These are phyloP conservation scores for Trypanosoma rangeli DNA, from an alignment of 208 protist species.

Conservation along the genomic window DNA sequence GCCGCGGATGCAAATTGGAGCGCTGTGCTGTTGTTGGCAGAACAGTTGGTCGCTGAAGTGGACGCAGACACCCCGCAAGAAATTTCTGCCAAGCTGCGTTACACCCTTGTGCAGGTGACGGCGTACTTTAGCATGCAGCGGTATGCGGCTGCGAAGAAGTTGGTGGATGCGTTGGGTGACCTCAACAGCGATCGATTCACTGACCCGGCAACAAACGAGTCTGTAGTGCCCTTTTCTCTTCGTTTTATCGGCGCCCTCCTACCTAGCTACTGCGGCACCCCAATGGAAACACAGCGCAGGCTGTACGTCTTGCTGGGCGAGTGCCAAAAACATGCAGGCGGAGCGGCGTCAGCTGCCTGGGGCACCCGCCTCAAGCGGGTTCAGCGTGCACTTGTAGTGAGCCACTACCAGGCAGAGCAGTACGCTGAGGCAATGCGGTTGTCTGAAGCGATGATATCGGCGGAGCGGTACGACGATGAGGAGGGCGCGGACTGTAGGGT, in stretches of 20 bases:
- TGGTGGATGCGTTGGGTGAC: slow-evolving; percentile 67
- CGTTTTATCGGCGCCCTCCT: slow-evolving; percentile 65
- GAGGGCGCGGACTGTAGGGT: slow-evolving; percentile 10
- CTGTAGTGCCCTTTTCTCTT: slow-evolving; percentile 82
- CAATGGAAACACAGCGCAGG: slow-evolving; percentile 53
- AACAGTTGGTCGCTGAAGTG: slow-evolving; percentile 49
- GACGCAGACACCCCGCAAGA: slow-evolving; percentile 14
- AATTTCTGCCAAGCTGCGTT: slow-evolving; percentile 40
- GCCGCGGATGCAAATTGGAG: slow-evolving; percentile 75
- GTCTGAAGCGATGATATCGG: slow-evolving; percentile 42
- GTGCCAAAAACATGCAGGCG: slow-evolving; percentile 34
- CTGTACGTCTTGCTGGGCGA: slow-evolving; percentile 57
- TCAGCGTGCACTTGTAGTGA: slow-evolving; percentile 57
- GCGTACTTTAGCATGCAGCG: slow-evolving; percentile 71
- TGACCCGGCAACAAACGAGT: slow-evolving; percentile 48
- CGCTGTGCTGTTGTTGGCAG: slow-evolving; percentile 52
- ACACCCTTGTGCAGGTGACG: slow-evolving; percentile 72
- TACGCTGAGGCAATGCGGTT: slow-evolving; percentile 51
- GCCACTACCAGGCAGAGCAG: slow-evolving; percentile 55
- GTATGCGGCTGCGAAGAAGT: slow-evolving; percentile 46
- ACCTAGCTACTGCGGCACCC: slow-evolving; percentile 57
- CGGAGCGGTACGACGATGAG: slow-evolving; percentile 25
- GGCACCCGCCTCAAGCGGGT: slow-evolving; percentile 42
- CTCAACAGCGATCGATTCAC: slow-evolving; percentile 61
- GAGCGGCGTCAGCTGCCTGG: slow-evolving; percentile 27